Evolutionary conservation across 345 rosid genomes (phyloP).

Genomic region (Jatropha curcas): DNA sequence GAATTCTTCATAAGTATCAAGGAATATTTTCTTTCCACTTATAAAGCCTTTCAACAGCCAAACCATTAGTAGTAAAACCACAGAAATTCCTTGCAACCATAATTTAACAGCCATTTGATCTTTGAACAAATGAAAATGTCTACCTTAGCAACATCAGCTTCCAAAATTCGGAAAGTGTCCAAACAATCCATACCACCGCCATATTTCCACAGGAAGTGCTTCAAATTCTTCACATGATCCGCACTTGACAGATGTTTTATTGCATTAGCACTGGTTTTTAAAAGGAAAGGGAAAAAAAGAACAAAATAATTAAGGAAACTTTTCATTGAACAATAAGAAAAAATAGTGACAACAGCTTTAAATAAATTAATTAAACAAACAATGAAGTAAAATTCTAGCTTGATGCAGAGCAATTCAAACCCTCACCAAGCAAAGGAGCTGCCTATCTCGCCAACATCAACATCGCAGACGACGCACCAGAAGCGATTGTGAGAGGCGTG

Average conservation of each 20-base stretch:
- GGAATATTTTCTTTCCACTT: neutral
- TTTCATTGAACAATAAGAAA: too few relatives aligned
- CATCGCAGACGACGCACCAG: conserved; percentile 87
- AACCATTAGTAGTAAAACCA: neutral
- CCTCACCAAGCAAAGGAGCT: conserved; percentile 74
- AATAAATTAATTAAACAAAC: neutral
- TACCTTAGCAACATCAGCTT: conserved; percentile 70
- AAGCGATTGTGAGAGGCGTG: conserved; percentile 59
- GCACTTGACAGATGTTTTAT: conserved; percentile 65
- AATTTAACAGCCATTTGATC: conserved; percentile 4
- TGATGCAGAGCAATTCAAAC: neutral
- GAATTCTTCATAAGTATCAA: conserved; percentile 1
- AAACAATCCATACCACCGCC: conserved; percentile 60
- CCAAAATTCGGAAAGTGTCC: conserved; percentile 52
- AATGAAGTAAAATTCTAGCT: neutral
- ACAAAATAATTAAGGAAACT: too few relatives aligned
- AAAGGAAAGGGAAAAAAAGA: conserved; percentile 2
- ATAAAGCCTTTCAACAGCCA: neutral
- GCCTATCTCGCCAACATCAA: conserved; percentile 55
- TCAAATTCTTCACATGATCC: conserved; percentile 69
- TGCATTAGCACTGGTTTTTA: conserved; percentile 53
- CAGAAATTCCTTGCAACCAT: neutral
- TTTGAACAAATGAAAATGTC: neutral
- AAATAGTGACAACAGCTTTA: too few relatives aligned
- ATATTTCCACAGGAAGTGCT: conserved; percentile 77